A percentile compares a stretch with the other conserved stretches of the same genome.
These are phyloP conservation scores for Euphorbia peplus DNA, from an alignment of 345 rosid genomes.

Conservation along the genomic window DNA sequence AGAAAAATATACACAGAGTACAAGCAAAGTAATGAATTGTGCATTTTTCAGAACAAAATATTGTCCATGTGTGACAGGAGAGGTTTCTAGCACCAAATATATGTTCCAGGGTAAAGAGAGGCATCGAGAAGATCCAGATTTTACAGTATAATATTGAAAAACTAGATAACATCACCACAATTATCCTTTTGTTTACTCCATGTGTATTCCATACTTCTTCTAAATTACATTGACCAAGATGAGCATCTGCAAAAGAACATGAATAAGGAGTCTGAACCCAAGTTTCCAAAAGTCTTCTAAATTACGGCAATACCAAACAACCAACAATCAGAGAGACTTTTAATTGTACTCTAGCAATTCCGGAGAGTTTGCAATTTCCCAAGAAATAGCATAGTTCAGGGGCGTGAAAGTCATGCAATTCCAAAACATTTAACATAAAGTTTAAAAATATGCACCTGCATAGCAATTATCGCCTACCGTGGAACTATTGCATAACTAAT, in stretches of 20 bases:
- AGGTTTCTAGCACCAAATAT: slow-evolving; percentile 7
- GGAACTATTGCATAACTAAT: neutral
- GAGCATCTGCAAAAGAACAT: slow-evolving; percentile 17
- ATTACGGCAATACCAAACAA: neutral
- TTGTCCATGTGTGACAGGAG: neutral
- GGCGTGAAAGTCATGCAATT: neutral
- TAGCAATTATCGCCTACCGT: neutral
- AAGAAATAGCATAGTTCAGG: neutral
- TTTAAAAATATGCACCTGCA: neutral
- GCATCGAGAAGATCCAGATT: slow-evolving; percentile 1
- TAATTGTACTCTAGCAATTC: neutral
- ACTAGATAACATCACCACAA: neutral
- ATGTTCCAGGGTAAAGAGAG: neutral
- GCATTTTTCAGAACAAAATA: too few relatives aligned
- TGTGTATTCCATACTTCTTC: slow-evolving; percentile 2
- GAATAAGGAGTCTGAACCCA: neutral
- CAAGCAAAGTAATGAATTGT: too few relatives aligned
- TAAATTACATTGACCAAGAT: neutral
- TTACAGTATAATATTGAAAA: neutral
- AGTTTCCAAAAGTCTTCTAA: neutral
- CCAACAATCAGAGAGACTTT: neutral
- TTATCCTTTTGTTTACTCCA: slow-evolving; percentile 14
- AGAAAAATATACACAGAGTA: too few relatives aligned
- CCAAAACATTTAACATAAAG: neutral
- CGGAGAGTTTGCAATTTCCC: neutral